Evolutionary conservation across 2,329 filamentous ascomycete genomes (phyloP).

Genomic region (Trichophyton schoenleinii): DNA sequence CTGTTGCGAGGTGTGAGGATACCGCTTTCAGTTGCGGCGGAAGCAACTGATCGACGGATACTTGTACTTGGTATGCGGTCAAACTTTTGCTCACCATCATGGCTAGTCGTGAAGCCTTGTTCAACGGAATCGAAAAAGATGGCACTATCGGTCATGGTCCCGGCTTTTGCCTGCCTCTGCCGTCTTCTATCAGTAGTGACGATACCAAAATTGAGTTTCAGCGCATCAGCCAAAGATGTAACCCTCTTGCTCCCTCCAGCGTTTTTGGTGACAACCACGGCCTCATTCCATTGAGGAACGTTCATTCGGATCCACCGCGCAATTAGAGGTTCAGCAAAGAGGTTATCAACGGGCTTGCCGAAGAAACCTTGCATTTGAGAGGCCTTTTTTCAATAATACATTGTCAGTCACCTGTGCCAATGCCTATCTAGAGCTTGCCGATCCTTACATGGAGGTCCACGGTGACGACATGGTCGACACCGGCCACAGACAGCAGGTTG

Average conservation of each 20-base stretch:
- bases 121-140: conserved; percentile 56
- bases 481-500: conserved; percentile 83
- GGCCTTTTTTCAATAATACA: conserved; percentile 33
- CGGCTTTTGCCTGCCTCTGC: conserved; percentile 27
- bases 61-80: background rate
- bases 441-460: conserved; percentile 70
- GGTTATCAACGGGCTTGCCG: conserved; percentile 91
- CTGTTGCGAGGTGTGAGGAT: conserved; percentile 1
- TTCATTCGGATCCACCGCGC: conserved; percentile 91
- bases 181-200: conserved; percentile 53
- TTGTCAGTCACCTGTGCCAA: background rate
- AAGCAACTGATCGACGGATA: background rate
- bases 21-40: background rate
- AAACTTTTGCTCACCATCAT: conserved; percentile 9
- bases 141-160: conserved; percentile 64
- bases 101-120: conserved; percentile 21
- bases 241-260: conserved; percentile 94
- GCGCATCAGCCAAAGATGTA: conserved; percentile 83
- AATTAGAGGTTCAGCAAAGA: conserved; percentile 89
- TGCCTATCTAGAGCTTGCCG: background rate
- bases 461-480: conserved; percentile 94
- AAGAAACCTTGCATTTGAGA: conserved; percentile 99
- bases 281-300: conserved; percentile 71
- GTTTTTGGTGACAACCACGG: conserved; percentile 96
- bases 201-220: conserved; percentile 96